These are phyloP conservation scores for Herpotrichia juniperi DNA, from an alignment of 2,329 filamentous ascomycete species.

Conservation along the genomic window DNA sequence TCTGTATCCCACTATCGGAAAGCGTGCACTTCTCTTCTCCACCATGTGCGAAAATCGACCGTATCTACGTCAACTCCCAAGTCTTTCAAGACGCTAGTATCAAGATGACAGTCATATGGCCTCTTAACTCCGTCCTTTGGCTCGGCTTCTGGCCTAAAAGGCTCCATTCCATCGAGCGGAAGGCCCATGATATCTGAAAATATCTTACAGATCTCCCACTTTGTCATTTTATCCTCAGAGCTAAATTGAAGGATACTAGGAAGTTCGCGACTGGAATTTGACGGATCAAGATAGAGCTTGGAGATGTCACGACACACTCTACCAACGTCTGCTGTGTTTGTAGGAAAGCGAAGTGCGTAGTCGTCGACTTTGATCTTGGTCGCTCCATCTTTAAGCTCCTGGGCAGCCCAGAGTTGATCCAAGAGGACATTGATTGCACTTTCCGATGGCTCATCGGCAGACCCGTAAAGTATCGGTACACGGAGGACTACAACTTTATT, in stretches of 20 bases:
- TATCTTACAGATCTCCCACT: conserved; percentile 83
- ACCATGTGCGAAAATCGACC: conserved; percentile 80
- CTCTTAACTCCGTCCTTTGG: conserved; percentile 75
- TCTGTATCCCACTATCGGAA: conserved; percentile 20
- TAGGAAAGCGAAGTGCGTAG: conserved; percentile 84
- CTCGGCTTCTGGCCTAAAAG: conserved; percentile 64
- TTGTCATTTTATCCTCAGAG: conserved; percentile 84
- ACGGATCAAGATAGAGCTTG: conserved; percentile 61
- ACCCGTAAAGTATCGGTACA: conserved; percentile 84
- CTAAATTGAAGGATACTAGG: conserved; percentile 82
- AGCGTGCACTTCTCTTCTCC: conserved; percentile 42
- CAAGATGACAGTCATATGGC: conserved; percentile 88
- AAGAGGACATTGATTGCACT: conserved; percentile 84
- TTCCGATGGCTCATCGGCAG: conserved; percentile 69
- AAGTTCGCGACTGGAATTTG: conserved; percentile 55
- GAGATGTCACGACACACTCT: conserved; percentile 79
- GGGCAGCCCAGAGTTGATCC: conserved; percentile 75
- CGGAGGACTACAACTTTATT: conserved; percentile 67
- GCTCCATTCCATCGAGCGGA: conserved; percentile 69
- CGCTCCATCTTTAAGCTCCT: conserved; percentile 58
- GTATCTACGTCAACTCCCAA: conserved; percentile 77
- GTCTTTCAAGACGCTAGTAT: conserved; percentile 73
- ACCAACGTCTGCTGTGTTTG: conserved; percentile 85
- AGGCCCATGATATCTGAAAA: conserved; percentile 82
- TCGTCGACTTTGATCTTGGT: conserved; percentile 79